Base-by-base conservation (phyloP, 495 filamentous ascomycete genomes). In the Aspergillus panamensis region DNA sequence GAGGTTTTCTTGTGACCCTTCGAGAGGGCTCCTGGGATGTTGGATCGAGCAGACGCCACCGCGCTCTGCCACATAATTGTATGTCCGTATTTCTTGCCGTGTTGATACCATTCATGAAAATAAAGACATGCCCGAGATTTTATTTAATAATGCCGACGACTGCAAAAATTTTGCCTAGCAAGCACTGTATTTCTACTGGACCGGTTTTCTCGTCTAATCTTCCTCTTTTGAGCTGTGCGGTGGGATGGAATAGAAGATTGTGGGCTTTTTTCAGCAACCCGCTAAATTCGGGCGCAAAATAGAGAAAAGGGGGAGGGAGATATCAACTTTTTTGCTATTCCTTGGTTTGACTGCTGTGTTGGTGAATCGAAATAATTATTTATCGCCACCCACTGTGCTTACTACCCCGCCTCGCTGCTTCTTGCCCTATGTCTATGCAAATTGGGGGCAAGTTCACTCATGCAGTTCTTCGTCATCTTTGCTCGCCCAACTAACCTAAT, bases 81-180 rank as follows among this genome's bases (percentile, higher is more conserved):
- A 70, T 74, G 70, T 69, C 70, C 66, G 62, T 64, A 64, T 67
- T 64, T 67, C 69, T 74, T 64, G 63, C 67, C 69, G 66, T 70
- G 74, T 77, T 75, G 74, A 77, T 77, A 77, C 74, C 74, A 76
- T 69, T 72, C 65, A 76, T 73, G 74, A 77, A 75, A 77, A 77
- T 74, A 75, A 75, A 76, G 73, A 56, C 54, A 59, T 51, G 42
- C 61, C 43, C 48, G 56, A 58, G 45, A 57, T 29, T 43, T 16
- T 57, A 17, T 19, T 48, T 30, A 48, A 16, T n/a, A 35, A 21
- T 25, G 25, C 25, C 25, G 25, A 10, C 17, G 3, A 10, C 16
- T 20, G 17, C 17, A 20, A 13, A 45, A 45, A 19, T 6, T 13
- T 39, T n/a, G 35, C 10, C 10, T 39, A 39, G 14, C 10, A 39